Percentiles rank a stretch among this genome's conserved stretches.
phyloP scores from a whole-genome alignment of 2,329 filamentous ascomycete species.

The Pyrenophora tritici-repentis region DNA sequence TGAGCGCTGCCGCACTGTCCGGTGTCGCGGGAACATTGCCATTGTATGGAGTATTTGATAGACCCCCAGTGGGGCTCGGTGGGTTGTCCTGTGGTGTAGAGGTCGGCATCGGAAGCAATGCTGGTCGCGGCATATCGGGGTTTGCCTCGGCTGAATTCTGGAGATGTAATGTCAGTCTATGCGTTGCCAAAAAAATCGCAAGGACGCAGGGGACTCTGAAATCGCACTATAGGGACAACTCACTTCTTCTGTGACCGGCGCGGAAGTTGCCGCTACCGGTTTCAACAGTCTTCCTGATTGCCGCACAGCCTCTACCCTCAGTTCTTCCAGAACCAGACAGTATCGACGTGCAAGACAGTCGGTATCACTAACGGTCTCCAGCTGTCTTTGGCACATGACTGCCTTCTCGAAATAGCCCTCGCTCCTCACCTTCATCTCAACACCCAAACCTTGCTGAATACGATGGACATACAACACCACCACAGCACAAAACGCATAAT shows the following conservation, averaged over 20 bases:
- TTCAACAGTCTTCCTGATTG: constrained; percentile 23
- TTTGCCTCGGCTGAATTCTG: neutral
- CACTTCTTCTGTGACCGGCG: neutral
- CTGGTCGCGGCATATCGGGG: neutral
- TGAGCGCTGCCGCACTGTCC: constrained; percentile 23
- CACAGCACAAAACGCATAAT: constrained; percentile 60
- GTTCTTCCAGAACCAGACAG: constrained; percentile 58
- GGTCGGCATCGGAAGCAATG: constrained; percentile 6
- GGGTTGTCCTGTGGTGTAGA: neutral
- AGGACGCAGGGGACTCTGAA: neutral
- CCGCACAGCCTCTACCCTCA: constrained; percentile 51
- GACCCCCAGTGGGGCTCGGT: neutral
- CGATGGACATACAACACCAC: constrained; percentile 61
- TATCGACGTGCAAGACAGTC: constrained; percentile 53
- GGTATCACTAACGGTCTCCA: constrained; percentile 36
- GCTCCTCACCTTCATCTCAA: constrained; percentile 54
- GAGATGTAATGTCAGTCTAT: neutral
- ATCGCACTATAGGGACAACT: neutral
- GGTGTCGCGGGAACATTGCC: constrained; percentile 37
- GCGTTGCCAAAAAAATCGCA: neutral
- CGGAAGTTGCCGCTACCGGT: neutral
- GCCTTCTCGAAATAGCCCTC: constrained; percentile 53
- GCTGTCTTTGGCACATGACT: constrained; percentile 50
- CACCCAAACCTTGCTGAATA: constrained; percentile 54
- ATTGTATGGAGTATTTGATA: constrained; percentile 1